Evolutionary conservation across 768 basidiomycete species (phyloP).

Genomic region (Termitomyces heimii): DNA sequence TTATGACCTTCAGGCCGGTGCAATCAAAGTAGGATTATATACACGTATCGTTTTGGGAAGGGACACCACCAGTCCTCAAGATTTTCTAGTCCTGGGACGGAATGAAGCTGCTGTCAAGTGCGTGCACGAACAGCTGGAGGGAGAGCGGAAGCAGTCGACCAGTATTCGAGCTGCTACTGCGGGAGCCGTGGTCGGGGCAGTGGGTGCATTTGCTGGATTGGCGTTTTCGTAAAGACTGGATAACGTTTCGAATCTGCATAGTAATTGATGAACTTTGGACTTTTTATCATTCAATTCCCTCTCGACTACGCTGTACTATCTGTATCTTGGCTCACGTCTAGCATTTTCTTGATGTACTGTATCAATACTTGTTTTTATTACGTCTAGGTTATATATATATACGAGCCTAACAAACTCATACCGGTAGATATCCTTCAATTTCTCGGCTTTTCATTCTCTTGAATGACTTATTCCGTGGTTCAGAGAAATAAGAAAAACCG

Average conservation of each 20-base stretch:
- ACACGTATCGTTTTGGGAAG: slow-evolving; percentile 35
- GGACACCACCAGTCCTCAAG: slow-evolving; percentile 27
- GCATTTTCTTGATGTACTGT: not conserved
- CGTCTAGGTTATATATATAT: too few species aligned
- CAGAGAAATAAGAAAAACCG: too few species aligned
- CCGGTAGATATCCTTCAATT: not conserved
- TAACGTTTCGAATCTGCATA: not conserved
- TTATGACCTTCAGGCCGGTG: slow-evolving; percentile 30
- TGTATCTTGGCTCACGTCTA: not conserved
- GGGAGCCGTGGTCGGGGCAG: slow-evolving; percentile 55
- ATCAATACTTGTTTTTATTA: not conserved
- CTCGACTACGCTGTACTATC: not conserved
- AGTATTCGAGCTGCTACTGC: slow-evolving; percentile 41
- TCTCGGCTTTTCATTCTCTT: not conserved
- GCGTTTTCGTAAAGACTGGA: slow-evolving; percentile 34
- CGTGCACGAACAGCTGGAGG: slow-evolving; percentile 28
- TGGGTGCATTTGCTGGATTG: slow-evolving; percentile 54
- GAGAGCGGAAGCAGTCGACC: slow-evolving; percentile 19
- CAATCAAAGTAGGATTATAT: slow-evolving; percentile 37
- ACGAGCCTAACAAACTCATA: not conserved
- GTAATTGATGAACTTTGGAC: not conserved
- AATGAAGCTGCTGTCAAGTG: slow-evolving; percentile 40
- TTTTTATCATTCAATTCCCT: not conserved
- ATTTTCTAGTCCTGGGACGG: slow-evolving; percentile 49
- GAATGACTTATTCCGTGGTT: not conserved